phyloP scores from a whole-genome alignment of 371 early-diverging fungal genomes.

The Lichtheimia ornata region DNA sequence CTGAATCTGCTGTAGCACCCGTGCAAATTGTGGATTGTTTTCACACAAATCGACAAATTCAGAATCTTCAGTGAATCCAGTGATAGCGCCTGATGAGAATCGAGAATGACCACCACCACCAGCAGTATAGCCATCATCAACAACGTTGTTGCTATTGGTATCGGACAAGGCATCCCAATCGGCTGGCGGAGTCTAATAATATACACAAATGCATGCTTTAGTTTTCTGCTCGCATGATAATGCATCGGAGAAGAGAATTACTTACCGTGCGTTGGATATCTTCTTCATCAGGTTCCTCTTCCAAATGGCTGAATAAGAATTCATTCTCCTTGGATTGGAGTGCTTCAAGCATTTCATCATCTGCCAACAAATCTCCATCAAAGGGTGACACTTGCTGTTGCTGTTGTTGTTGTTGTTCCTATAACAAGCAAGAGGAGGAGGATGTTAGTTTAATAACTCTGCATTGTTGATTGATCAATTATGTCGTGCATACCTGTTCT shows the following conservation, averaged over 20 bases:
- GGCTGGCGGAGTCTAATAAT: constrained; percentile 11
- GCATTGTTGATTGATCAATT: too few species aligned
- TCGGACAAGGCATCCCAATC: constrained; percentile 7
- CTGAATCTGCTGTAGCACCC: constrained; percentile 62
- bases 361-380: constrained; percentile 11
- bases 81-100: constrained; percentile 10
- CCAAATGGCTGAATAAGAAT: constrained; percentile 13
- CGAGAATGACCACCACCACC: constrained; percentile 14
- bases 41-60: constrained; percentile 10
- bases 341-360: constrained; percentile 10
- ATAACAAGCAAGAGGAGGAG: not conserved
- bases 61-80: constrained; percentile 6
- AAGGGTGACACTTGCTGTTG: constrained; percentile 2
- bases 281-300: constrained; percentile 3
- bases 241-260: not conserved
- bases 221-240: not conserved
- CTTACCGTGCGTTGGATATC: constrained; percentile 11
- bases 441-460: not conserved
- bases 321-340: constrained; percentile 18
- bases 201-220: not conserved
- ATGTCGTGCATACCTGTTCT: not conserved
- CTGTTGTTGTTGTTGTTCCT: constrained; percentile 5
- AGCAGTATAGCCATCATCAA: not conserved
- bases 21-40: constrained; percentile 33
- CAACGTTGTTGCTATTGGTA: not conserved